These are phyloP conservation scores for Centaurea solstitialis DNA, from an alignment of 129 eudicot species.

Conservation along the genomic window DNA sequence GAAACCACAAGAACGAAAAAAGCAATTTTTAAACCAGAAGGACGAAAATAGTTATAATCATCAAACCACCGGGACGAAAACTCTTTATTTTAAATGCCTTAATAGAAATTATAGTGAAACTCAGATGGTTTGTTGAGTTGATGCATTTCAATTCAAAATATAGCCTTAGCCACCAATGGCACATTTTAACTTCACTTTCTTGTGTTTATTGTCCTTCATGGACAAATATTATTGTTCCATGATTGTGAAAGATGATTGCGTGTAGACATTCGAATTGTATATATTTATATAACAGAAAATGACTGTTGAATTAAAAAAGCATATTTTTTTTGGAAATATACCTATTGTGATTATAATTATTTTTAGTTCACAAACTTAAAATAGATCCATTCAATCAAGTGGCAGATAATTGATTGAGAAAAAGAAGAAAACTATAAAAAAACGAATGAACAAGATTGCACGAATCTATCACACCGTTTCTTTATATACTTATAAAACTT, in stretches of 20 bases:
- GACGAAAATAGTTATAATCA: too few relatives aligned
- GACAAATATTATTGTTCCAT: constrained; percentile 10
- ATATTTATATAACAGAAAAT: neutral
- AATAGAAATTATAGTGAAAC: too few relatives aligned
- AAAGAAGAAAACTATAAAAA: neutral
- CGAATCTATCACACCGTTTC: neutral
- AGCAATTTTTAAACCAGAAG: too few relatives aligned
- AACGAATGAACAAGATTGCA: neutral
- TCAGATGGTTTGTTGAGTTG: too few relatives aligned
- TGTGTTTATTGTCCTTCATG: neutral
- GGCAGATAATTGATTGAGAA: constrained; percentile 20
- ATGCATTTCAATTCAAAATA: neutral
- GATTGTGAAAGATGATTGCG: constrained; percentile 4
- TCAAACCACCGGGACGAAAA: too few relatives aligned
- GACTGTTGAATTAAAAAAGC: neutral
- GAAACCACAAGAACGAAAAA: too few relatives aligned
- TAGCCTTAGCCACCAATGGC: neutral
- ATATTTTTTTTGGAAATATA: neutral
- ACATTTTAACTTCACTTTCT: neutral
- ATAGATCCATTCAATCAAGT: constrained; percentile 16
- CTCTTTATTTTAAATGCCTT: too few relatives aligned
- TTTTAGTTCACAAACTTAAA: constrained; percentile 15
- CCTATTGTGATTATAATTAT: constrained; percentile 21
- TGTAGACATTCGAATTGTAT: neutral
- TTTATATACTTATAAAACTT: neutral